phyloP scores from a whole-genome alignment of 805 yeast species.

The Candida caryicola region DNA sequence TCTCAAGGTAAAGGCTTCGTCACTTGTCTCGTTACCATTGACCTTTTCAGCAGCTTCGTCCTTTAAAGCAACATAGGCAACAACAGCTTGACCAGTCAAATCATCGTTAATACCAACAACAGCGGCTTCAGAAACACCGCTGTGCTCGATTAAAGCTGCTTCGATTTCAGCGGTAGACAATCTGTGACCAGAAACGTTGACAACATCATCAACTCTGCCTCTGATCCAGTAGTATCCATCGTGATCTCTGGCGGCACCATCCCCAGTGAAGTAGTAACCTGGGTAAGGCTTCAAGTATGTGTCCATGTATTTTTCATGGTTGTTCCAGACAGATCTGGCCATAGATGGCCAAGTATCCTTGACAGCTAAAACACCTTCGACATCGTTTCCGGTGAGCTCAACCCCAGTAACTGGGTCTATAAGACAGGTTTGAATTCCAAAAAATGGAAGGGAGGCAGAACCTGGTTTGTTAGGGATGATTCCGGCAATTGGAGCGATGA shows the following conservation, averaged over 20 bases:
- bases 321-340: constrained; percentile 79
- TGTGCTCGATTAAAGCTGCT: constrained; percentile 74
- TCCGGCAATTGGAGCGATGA: constrained; percentile 72
- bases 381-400: constrained; percentile 65
- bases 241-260: constrained; percentile 82
- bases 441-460: constrained; percentile 79
- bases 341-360: constrained; percentile 80
- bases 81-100: constrained; percentile 83
- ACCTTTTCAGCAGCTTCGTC: constrained; percentile 35
- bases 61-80: constrained; percentile 76
- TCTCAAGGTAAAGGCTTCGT: constrained; percentile 53
- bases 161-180: constrained; percentile 88
- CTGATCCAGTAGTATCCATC: constrained; percentile 85
- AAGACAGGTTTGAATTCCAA: constrained; percentile 72
- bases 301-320: constrained; percentile 71
- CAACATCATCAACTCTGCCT: constrained; percentile 88
- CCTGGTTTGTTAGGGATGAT: constrained; percentile 83
- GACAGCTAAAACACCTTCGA: constrained; percentile 78
- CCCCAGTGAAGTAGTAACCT: constrained; percentile 83
- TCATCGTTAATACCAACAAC: constrained; percentile 83
- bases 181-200: constrained; percentile 83
- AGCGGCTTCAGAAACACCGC: constrained; percentile 71
- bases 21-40: constrained; percentile 31
- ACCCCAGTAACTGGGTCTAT: constrained; percentile 73
- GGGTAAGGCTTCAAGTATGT: constrained; percentile 83